Base-by-base conservation (phyloP, 257 asterid species). In the Ilex asprella region DNA sequence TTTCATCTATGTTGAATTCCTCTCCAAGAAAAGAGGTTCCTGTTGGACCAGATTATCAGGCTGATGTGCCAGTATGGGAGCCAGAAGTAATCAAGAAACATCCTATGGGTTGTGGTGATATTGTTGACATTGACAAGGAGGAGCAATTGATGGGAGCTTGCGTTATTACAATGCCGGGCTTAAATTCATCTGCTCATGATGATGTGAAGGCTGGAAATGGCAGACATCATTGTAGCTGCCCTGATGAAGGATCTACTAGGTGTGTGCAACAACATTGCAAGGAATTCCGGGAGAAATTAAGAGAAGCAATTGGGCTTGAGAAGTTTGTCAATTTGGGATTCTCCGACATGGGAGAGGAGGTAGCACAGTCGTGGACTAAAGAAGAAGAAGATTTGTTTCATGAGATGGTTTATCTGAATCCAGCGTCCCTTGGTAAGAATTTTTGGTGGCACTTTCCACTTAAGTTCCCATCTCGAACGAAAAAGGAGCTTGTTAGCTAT, bases 31-130 rank as follows among this genome's bases (percentile, higher is more conserved):
- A 76, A 76, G 84, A 65, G 63, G 78, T 83, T 61, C 91, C 90
- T 11, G 5, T 89, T 49, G 99, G 97, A 39, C 86, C 79, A 5
- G 79, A 80, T 67, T 63, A 75, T 72, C 97, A 92, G 70, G 96
- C 91, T 55, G 83, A 71, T 53, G 41, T 89, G n/a, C 95, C 91
- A 30, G 56, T 29, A n/a, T 89, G 85, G 86, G 67, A 61, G 63
- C 87, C 75, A 15, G 63, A 41, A 54, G 53, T 52, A 55, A 1
- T 16, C 39, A 47, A 59, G 72, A 67, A 68, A 43, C 61, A 70
- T 12, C 3, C 53, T 31, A 30, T 61, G 41, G 31, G 62, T 54
- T 56, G 62, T 31, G 30, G 53, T 41, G 15, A 31, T 60, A 41
- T 43, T 31, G 16, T 58, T 4, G 64, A 56, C 66, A 61, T 4